Base-by-base conservation (phyloP, 371 early-diverging fungal species). In the Actinomortierella ambigua region DNA sequence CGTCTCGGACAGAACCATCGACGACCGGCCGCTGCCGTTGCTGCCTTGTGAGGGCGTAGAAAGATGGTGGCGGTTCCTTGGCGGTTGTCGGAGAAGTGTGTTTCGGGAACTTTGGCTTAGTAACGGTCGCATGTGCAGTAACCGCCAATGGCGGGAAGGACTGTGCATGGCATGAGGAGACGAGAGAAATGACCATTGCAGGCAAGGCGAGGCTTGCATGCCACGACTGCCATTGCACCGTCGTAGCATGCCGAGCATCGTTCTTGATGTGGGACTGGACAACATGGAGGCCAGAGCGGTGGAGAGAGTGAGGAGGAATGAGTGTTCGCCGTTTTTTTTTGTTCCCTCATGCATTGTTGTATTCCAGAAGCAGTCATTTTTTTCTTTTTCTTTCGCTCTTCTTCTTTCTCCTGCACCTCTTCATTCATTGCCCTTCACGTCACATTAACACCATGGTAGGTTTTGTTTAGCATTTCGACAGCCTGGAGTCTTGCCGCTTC, bases 371-470 rank as follows among this genome's bases (percentile, higher is more conserved):
- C 34, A 34, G 34, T 34, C 34, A 4, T 34, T 34, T 34, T 34
- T 34, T 34, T n/a, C n/a, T n/a, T n/a, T n/a, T n/a, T n/a, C n/a
- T n/a, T n/a, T n/a, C n/a, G n/a, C n/a, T n/a, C n/a, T n/a, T n/a
- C n/a, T n/a, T n/a, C n/a, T n/a, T n/a, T n/a, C n/a, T n/a, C n/a
- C n/a, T n/a, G n/a, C n/a, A n/a, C n/a, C n/a, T n/a, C n/a, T 34
- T 4, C 34, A 34, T 34, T 34, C 34, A 34, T 47, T 40, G 28
- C 57, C 39, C 28, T 43, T 39, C 39, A 73, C 24, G 8, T 63
- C 63, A 17, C 66, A 53, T 66, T 69, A 73, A 24, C 71, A 50
- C 14, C 66, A 59, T 23, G 65, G 64, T 34, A 73, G 73, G 27
- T 73, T 73, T 9, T 55, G 59, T 53, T 69, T 69, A 17, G 48